These are phyloP conservation scores for Solioccasus polychromus DNA, from an alignment of 768 basidiomycete species.

Conservation along the genomic window DNA sequence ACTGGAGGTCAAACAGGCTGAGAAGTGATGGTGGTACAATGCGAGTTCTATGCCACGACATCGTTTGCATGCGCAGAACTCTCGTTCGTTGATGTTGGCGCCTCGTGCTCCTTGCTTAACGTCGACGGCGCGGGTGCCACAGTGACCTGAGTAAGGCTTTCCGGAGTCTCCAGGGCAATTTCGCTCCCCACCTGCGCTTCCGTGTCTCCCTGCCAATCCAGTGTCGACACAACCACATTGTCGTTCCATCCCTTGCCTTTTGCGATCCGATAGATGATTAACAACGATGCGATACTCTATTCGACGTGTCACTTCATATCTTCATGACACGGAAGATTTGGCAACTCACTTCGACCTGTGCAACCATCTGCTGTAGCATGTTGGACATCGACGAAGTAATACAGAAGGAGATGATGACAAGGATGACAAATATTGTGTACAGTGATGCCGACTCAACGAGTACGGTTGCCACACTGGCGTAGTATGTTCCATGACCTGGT, in stretches of 20 bases:
- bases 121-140: too few species aligned
- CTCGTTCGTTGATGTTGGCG: too few species aligned
- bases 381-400: slow-evolving; percentile 2
- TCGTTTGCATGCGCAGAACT: too few species aligned
- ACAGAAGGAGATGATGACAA: slow-evolving; percentile 11
- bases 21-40: too few species aligned
- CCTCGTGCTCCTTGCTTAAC: too few species aligned
- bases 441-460: slow-evolving; percentile 21
- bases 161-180: too few species aligned
- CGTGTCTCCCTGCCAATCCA: slow-evolving; percentile 15
- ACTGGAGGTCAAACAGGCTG: too few species aligned
- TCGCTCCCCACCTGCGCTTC: too few species aligned
- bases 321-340: not conserved
- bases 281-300: slow-evolving; percentile 14
- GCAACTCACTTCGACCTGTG: slow-evolving; percentile 17
- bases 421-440: slow-evolving; percentile 13
- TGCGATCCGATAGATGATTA: slow-evolving; percentile 23
- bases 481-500: slow-evolving; percentile 10
- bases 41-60: too few species aligned
- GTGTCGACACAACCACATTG: slow-evolving; percentile 2
- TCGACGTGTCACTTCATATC: not conserved
- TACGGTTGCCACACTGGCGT: slow-evolving; percentile 8
- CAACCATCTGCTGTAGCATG: slow-evolving; percentile 14
- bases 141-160: too few species aligned
- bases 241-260: slow-evolving; percentile 15